Base-by-base conservation (phyloP, 495 filamentous ascomycete genomes). In the Neurospora sp. region DNA sequence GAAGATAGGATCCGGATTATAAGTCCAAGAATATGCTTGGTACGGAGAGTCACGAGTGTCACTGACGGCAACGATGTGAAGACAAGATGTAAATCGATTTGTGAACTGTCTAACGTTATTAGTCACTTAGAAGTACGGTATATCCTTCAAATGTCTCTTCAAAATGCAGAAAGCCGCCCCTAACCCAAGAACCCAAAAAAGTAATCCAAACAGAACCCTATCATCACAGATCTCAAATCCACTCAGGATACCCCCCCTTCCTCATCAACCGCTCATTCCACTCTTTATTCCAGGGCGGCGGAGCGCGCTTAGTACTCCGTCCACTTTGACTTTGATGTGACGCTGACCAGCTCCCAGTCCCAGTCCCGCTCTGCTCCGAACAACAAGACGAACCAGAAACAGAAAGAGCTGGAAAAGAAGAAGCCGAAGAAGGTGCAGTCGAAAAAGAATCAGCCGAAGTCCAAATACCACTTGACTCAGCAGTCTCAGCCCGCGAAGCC, bases 31-130 rank as follows among this genome's bases (percentile, higher is more conserved):
- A n/a, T n/a, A n/a, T n/a, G n/a, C 37, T 0, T 41, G 14, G 5
- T 41, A 18, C 40, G 14, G 6, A 41, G 1, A 46, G 2, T 54
- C 11, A 7, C 10, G 11, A 14, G 1, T 12, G 20, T 27, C 2
- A 23, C 10, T 0, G 20, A 5, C 20, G 11, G 0, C 0, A 54
- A 12, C 0, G 0, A 5, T 48, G 1, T 48, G 4, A 31, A 31
- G 3, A 31, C 31, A 31, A 31, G n/a, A n/a, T n/a, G n/a, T n/a
- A n/a, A n/a, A n/a, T n/a, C n/a, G n/a, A n/a, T n/a, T n/a, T n/a
- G n/a, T n/a, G n/a, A 31, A 31, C 31, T 2, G 31, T 35, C 54
- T 66, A 66, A 18, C 6, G 1, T 66, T 8, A 66, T 35, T 66
- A 66, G 27, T 66, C 54, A 35, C 54, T 27, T 7, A 0, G 6